Percentiles rank a stretch among this genome's conserved stretches.
Evolutionary conservation across 1,139 yeast genomes (phyloP).

Genomic region (Debaryomyces sp.): DNA sequence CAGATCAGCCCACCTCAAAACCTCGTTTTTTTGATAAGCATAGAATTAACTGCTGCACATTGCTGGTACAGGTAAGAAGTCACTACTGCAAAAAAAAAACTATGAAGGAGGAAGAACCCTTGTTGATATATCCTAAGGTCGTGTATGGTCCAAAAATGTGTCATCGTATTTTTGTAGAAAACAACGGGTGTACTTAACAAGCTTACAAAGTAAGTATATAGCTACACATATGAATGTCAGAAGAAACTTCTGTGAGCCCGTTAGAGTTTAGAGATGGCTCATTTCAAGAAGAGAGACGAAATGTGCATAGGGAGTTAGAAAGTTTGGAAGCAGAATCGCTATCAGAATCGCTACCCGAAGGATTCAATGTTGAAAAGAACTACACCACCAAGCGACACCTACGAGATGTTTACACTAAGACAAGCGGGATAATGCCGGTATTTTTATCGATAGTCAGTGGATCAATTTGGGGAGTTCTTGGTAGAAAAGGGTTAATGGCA

Average conservation of each 20-base stretch:
- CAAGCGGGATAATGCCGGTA: neutral
- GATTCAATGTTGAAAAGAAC: conserved; percentile 18
- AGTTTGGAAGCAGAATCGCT: conserved; percentile 25
- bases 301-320: neutral
- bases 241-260: neutral
- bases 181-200: no score
- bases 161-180: no score
- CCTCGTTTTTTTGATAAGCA: no score
- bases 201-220: no score
- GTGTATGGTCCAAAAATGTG: no score
- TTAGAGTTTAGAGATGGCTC: neutral
- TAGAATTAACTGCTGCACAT: no score
- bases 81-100: no score
- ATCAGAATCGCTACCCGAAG: conserved; percentile 29
- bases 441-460: conserved; percentile 30
- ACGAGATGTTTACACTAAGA: neutral
- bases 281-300: neutral
- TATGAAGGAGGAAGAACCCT: no score
- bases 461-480: conserved; percentile 46
- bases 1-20: neutral
- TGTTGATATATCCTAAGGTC: no score
- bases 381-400: neutral
- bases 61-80: no score
- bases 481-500: conserved; percentile 35
- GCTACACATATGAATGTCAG: neutral